These are phyloP conservation scores for Fusarium sp. DNA, from an alignment of 2,329 filamentous ascomycete species.

Conservation along the genomic window DNA sequence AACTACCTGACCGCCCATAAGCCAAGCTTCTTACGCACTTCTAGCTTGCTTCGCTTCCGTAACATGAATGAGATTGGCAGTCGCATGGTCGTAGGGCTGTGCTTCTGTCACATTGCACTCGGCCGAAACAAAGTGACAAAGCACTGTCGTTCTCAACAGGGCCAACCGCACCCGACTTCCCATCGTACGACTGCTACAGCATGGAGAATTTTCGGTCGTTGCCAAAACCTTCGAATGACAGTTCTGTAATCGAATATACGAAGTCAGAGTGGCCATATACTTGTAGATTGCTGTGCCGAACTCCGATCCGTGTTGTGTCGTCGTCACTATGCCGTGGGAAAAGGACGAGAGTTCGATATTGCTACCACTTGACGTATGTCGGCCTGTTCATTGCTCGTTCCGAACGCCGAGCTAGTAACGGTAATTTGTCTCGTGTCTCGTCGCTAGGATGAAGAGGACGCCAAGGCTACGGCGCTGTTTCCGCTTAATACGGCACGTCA, in stretches of 20 bases:
- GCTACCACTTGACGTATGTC: conserved; percentile 14
- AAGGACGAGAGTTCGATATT: background rate
- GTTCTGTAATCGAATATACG: conserved; percentile 24
- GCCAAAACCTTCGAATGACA: conserved; percentile 15
- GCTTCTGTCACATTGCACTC: background rate
- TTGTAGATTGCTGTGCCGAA: conserved; percentile 24
- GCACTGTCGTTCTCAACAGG: background rate
- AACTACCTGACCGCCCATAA: background rate
- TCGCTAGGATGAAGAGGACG: background rate
- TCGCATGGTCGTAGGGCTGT: background rate
- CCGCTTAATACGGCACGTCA: background rate
- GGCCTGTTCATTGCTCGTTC: background rate
- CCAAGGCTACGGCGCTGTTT: background rate
- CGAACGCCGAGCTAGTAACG: conserved; percentile 21
- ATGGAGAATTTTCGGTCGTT: background rate
- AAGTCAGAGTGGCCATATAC: conserved; percentile 27
- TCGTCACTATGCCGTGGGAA: background rate
- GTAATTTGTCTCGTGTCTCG: background rate
- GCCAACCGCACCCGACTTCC: background rate
- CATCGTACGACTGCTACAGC: conserved; percentile 26
- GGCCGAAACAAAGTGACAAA: background rate
- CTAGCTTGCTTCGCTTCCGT: background rate
- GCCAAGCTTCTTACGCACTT: background rate
- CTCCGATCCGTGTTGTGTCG: background rate
- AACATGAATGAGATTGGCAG: background rate